phyloP scores from a whole-genome alignment of 176 grass and related monocot species.

The Canna indica region DNA sequence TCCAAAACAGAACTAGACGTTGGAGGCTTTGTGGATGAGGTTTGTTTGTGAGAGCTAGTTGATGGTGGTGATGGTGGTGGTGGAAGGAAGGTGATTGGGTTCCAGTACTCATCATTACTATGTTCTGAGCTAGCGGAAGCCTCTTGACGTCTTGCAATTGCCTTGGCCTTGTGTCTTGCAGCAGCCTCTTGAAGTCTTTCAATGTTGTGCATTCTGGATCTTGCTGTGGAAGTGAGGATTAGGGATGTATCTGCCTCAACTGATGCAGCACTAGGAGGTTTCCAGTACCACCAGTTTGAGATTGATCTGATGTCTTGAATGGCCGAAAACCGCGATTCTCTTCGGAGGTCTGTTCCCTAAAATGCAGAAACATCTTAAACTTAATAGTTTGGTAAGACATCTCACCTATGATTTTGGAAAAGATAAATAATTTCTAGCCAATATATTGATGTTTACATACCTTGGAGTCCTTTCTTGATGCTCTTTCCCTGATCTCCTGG shows the following conservation, averaged over 20 bases:
- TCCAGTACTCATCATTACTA: constrained; percentile 60
- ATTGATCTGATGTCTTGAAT: constrained; percentile 66
- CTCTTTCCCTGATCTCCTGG: constrained; percentile 49
- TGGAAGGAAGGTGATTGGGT: constrained; percentile 43
- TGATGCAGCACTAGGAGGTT: constrained; percentile 32
- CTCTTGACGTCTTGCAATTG: background rate
- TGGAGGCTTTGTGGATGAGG: constrained; percentile 6
- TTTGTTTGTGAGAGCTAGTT: background rate
- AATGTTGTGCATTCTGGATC: constrained; percentile 9
- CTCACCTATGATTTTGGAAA: background rate
- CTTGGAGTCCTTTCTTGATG: constrained; percentile 47
- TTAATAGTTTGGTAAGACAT: background rate
- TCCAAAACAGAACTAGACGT: background rate
- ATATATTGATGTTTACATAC: constrained; percentile 9
- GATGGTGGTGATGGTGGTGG: constrained; percentile 34
- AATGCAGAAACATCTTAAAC: background rate
- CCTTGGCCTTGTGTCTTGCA: constrained; percentile 34
- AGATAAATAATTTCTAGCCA: background rate
- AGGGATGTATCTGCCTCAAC: constrained; percentile 26
- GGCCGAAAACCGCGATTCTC: constrained; percentile 47
- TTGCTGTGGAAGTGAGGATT: constrained; percentile 19
- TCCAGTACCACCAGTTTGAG: constrained; percentile 83
- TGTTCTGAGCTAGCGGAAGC: background rate
- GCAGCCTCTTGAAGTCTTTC: constrained; percentile 61
- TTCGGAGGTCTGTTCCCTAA: constrained; percentile 43